These are phyloP conservation scores for Fusarium sublunatum DNA, from an alignment of 2,329 filamentous ascomycete genomes.

Conservation along the genomic window DNA sequence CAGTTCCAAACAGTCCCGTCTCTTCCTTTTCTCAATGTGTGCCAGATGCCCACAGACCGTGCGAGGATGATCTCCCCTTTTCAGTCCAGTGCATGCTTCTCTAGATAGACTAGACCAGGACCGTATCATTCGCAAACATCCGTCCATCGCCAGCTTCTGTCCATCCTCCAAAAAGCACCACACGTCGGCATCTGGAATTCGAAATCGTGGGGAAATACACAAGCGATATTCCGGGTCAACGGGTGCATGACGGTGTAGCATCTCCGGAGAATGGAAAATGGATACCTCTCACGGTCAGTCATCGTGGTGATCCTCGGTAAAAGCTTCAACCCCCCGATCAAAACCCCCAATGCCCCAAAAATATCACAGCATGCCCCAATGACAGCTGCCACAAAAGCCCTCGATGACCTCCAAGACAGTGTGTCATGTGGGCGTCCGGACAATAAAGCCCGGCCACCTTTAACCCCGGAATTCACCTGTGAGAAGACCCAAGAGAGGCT, in stretches of 20 bases:
- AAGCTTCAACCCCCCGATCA: conserved; percentile 34
- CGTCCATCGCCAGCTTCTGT: conserved; percentile 4
- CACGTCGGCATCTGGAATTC: conserved; percentile 1
- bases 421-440: conserved; percentile 33
- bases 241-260: conserved; percentile 32
- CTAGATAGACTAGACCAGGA: no score
- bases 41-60: conserved; percentile 37
- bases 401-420: conserved; percentile 40
- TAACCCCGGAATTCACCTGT: conserved; percentile 15
- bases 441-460: conserved; percentile 34
- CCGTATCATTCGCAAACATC: background rate
- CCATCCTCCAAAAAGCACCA: background rate
- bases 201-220: conserved; percentile 33
- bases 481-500: conserved; percentile 35
- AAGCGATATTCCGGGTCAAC: conserved; percentile 26
- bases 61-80: conserved; percentile 37
- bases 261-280: conserved; percentile 23
- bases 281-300: conserved; percentile 18
- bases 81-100: conserved; percentile 8
- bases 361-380: conserved; percentile 34
- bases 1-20: no score
- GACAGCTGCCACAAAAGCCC: conserved; percentile 22
- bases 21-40: conserved; percentile 25
- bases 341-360: conserved; percentile 35
- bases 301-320: conserved; percentile 38